Conservation (phyloP, 2,329 filamentous ascomycete species). For the Verticillium albo-atrum region DNA sequence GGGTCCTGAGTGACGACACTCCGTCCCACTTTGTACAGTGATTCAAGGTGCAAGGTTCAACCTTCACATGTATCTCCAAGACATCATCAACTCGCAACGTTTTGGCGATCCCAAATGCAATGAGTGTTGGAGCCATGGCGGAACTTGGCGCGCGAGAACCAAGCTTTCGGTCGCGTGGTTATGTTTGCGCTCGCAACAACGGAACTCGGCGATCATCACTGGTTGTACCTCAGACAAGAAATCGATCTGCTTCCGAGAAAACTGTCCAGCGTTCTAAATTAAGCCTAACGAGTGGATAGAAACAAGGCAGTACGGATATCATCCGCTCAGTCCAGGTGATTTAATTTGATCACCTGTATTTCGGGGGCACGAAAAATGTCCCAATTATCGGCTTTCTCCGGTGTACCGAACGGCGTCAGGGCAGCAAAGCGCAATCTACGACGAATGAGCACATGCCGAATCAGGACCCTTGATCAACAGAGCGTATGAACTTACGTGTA, state of each 20-base stretch:
- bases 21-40: too few species aligned
- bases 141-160: not conserved
- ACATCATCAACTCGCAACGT: not conserved
- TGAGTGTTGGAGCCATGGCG: not conserved
- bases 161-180: not conserved
- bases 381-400: constrained; percentile 5
- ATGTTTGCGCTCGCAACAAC: too few species aligned
- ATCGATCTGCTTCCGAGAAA: too few species aligned
- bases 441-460: not conserved
- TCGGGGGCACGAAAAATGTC: constrained; percentile 5
- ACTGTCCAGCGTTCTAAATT: too few species aligned
- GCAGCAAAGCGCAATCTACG: constrained; percentile 9
- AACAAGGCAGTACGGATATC: too few species aligned
- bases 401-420: constrained; percentile 7
- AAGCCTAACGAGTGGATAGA: too few species aligned
- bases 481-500: constrained; percentile 5
- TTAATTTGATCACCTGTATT: not conserved
- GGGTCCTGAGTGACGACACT: too few species aligned
- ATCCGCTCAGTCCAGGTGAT: not conserved
- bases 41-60: not conserved
- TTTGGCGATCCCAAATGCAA: not conserved
- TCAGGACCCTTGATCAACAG: not conserved
- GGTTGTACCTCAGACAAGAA: too few species aligned
- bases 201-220: too few species aligned
- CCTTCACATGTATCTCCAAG: not conserved